phyloP scores from a whole-genome alignment of 805 yeast genomes.

The Teunomyces gatunensis region DNA sequence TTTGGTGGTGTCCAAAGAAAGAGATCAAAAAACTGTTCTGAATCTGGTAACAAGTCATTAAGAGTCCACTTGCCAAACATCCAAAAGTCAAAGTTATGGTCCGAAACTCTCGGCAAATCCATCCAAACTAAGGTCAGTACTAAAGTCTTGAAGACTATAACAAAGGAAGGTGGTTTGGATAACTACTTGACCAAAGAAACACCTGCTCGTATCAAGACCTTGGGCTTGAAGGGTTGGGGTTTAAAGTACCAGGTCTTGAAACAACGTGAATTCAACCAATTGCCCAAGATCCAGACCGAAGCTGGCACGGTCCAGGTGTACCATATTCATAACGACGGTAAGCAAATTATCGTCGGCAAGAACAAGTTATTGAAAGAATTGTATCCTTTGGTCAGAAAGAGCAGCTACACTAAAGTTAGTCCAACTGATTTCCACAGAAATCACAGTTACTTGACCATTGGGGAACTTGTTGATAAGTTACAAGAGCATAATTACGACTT shows the following conservation, averaged over 20 bases:
- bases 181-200: conserved; percentile 83
- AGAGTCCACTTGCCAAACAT: conserved; percentile 82
- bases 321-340: conserved; percentile 46
- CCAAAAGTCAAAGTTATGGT: conserved; percentile 73
- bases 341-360: conserved; percentile 59
- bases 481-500: conserved; percentile 44
- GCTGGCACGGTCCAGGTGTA: conserved; percentile 41
- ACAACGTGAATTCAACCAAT: conserved; percentile 38
- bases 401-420: conserved; percentile 42
- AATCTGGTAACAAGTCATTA: conserved; percentile 68
- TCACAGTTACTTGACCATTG: conserved; percentile 44
- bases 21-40: conserved; percentile 76
- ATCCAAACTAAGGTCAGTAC: conserved; percentile 67
- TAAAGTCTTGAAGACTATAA: conserved; percentile 79
- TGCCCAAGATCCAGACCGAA: conserved; percentile 31
- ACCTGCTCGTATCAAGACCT: conserved; percentile 84
- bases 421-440: conserved; percentile 47
- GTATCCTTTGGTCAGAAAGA: conserved; percentile 48
- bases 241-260: conserved; percentile 72
- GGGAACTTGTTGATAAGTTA: conserved; percentile 50
- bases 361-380: conserved; percentile 56
- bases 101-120: conserved; percentile 64
- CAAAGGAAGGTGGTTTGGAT: conserved; percentile 94
- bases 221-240: conserved; percentile 92
- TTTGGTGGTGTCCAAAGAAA: conserved; percentile 85